Percentiles rank a stretch among this genome's conserved stretches.
Conservation (phyloP, 2,329 filamentous ascomycete genomes). For the Sporothrix globosa region DNA sequence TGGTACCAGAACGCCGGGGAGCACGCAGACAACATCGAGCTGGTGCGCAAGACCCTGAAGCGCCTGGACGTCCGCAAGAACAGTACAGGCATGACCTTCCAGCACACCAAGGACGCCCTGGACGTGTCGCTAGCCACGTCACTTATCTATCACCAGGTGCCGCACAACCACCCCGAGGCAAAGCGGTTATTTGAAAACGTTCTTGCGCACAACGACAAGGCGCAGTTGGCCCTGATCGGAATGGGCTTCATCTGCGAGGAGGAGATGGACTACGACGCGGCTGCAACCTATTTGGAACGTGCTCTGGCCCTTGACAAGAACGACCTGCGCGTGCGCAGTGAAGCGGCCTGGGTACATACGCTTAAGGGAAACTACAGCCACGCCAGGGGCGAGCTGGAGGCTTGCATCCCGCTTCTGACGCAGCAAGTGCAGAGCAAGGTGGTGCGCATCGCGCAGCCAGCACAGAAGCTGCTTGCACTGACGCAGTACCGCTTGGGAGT, state of each 20-base stretch:
- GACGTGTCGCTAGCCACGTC: constrained; percentile 82
- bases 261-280: constrained; percentile 82
- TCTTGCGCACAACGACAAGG: constrained; percentile 72
- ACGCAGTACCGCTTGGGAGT: constrained; percentile 84
- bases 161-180: constrained; percentile 85
- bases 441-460: constrained; percentile 47
- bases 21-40: constrained; percentile 77
- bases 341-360: constrained; percentile 90
- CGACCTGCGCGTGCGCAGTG: constrained; percentile 79
- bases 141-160: constrained; percentile 85
- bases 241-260: constrained; percentile 92
- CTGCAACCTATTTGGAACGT: constrained; percentile 76
- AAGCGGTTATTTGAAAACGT: constrained; percentile 83
- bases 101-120: constrained; percentile 72
- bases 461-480: constrained; percentile 76
- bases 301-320: constrained; percentile 72
- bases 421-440: constrained; percentile 53
- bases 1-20: constrained; percentile 87
- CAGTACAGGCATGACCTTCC: constrained; percentile 70
- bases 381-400: constrained; percentile 71
- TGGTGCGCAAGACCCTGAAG: constrained; percentile 73
- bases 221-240: constrained; percentile 81
- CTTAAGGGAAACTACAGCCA: constrained; percentile 73
- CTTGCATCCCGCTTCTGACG: constrained; percentile 67
- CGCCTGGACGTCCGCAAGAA: constrained; percentile 62